Conservation (phyloP, 306 rosid species). For the Vigna angularis region DNA sequence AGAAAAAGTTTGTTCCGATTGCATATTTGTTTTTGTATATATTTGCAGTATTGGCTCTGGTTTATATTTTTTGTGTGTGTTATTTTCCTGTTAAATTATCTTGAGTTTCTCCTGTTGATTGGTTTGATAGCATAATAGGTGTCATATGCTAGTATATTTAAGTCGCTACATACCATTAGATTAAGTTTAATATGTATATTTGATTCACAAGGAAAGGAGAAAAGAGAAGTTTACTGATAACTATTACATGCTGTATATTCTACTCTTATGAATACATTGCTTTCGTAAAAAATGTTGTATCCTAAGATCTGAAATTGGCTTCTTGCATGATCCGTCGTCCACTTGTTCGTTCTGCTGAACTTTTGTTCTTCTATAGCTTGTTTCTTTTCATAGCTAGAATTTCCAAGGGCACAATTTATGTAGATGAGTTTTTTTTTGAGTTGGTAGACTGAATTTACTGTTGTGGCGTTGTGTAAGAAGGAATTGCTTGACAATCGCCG, state of each 20-base stretch:
- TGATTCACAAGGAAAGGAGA: constrained; percentile 22
- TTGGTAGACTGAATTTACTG: background rate
- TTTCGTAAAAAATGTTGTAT: background rate
- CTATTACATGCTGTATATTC: background rate
- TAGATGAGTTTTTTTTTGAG: background rate
- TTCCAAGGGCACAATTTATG: constrained; percentile 1
- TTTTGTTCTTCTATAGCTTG: constrained; percentile 5
- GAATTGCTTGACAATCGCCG: constrained; percentile 11
- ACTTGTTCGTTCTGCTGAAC: constrained; percentile 10
- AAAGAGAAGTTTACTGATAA: constrained; percentile 9
- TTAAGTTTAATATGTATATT: background rate
- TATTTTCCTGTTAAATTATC: background rate
- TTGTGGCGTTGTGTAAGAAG: background rate
- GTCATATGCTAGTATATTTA: background rate
- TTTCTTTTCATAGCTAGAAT: constrained; percentile 16
- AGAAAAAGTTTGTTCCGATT: background rate
- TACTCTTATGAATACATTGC: constrained; percentile 1
- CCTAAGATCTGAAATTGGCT: constrained; percentile 29
- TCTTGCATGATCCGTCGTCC: constrained; percentile 18
- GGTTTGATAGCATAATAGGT: constrained; percentile 14
- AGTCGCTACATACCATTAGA: background rate
- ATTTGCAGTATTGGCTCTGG: constrained; percentile 18
- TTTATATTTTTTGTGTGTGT: background rate
- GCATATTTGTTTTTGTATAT: background rate
- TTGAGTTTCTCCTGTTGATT: constrained; percentile 16